Conservation (phyloP, 495 filamentous ascomycete species). For the Corynascus novoguineensis region DNA sequence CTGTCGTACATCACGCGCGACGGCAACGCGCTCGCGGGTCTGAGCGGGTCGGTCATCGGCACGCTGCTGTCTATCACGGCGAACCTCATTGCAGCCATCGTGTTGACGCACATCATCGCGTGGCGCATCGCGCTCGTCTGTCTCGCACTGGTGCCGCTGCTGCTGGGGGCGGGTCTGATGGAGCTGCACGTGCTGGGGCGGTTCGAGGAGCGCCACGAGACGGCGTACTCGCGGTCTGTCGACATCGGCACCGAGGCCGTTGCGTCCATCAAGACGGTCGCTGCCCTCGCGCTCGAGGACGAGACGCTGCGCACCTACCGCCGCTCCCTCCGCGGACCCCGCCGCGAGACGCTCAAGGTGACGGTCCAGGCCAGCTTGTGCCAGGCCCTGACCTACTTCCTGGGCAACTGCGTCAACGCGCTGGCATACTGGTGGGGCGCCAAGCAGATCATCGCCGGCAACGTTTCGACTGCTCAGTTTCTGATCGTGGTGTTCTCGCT, state of each 20-base stretch:
- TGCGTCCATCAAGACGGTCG: slow-evolving; percentile 79
- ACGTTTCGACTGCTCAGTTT: slow-evolving; percentile 68
- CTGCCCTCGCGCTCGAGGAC: slow-evolving; percentile 52
- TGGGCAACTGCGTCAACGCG: slow-evolving; percentile 72
- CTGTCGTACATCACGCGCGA: slow-evolving; percentile 75
- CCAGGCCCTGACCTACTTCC: slow-evolving; percentile 69
- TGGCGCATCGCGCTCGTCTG: slow-evolving; percentile 88
- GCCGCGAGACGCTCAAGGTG: slow-evolving; percentile 16
- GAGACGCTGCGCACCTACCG: slow-evolving; percentile 67
- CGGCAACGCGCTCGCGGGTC: slow-evolving; percentile 70
- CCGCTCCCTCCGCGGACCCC: slow-evolving; percentile 15
- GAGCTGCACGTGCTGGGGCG: slow-evolving; percentile 61
- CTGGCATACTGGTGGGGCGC: slow-evolving; percentile 76
- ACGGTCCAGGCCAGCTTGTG: slow-evolving; percentile 35
- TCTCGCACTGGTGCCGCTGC: slow-evolving; percentile 66
- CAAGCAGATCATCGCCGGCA: slow-evolving; percentile 56
- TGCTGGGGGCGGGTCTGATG: slow-evolving; percentile 73
- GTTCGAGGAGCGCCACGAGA: slow-evolving; percentile 65
- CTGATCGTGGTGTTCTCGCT: slow-evolving; percentile 67
- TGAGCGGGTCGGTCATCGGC: slow-evolving; percentile 72
- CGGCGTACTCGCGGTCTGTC: slow-evolving; percentile 63
- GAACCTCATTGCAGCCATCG: slow-evolving; percentile 60
- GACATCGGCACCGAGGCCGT: slow-evolving; percentile 82
- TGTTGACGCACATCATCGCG: slow-evolving; percentile 62
- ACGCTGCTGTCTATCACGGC: slow-evolving; percentile 69